Evolutionary conservation across 2,329 filamentous ascomycete genomes (phyloP).

Genomic region (Ilyonectria destructans): DNA sequence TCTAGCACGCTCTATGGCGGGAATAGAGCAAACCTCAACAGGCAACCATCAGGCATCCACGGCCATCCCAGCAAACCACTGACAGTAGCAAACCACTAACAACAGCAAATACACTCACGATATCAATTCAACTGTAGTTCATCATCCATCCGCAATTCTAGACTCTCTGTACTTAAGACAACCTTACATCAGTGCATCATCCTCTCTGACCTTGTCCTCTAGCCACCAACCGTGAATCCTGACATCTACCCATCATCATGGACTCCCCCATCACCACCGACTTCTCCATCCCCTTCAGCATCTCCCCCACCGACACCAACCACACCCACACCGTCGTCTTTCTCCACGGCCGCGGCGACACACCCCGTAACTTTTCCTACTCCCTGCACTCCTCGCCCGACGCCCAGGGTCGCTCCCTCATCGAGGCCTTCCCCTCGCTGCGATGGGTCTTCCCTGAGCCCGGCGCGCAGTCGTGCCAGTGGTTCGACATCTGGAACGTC

Average conservation of each 20-base stretch:
- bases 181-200: too few relatives aligned
- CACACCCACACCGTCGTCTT: conserved; percentile 63
- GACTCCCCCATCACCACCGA: conserved; percentile 29
- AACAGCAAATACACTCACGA: not conserved
- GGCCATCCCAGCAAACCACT: not conserved
- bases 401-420: conserved; percentile 52
- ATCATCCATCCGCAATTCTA: not conserved
- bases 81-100: not conserved
- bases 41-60: conserved; percentile 7
- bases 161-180: not conserved
- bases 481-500: conserved; percentile 67
- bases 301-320: conserved; percentile 29
- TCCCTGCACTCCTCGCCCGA: conserved; percentile 50
- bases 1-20: too few relatives aligned
- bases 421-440: conserved; percentile 60
- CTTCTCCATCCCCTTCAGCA: not conserved
- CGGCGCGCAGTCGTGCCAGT: conserved; percentile 56
- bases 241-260: not conserved
- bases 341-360: conserved; percentile 63
- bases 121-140: not conserved
- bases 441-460: conserved; percentile 66
- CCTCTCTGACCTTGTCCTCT: not conserved
- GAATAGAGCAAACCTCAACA: not conserved
- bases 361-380: conserved; percentile 50
- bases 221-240: not conserved